These are phyloP conservation scores for Sclerotiophoma versabilis DNA, from an alignment of 2,329 filamentous ascomycete genomes.

Conservation along the genomic window DNA sequence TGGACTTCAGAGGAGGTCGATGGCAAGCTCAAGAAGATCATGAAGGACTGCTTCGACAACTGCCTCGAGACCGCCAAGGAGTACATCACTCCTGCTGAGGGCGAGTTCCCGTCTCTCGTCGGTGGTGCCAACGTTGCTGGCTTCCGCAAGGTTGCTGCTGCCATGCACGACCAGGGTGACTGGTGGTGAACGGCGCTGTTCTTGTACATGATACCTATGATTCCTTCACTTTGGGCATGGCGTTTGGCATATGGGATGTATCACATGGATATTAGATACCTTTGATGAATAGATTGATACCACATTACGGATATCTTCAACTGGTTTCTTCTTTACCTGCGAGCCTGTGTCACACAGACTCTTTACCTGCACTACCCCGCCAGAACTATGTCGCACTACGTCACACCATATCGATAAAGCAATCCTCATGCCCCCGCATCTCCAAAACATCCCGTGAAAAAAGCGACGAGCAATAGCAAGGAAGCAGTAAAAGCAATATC, in stretches of 20 bases:
- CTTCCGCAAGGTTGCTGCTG: slow-evolving; percentile 92
- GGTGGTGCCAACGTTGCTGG: slow-evolving; percentile 97
- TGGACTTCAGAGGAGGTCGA: slow-evolving; percentile 95
- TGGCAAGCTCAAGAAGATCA: slow-evolving; percentile 87
- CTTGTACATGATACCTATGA: slow-evolving; percentile 39
- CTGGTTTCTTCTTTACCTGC: no score
- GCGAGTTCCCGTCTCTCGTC: slow-evolving; percentile 86
- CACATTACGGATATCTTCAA: no score
- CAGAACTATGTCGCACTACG: background rate
- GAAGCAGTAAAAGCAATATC: slow-evolving; percentile 5
- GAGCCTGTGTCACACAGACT: no score
- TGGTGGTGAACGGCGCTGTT: slow-evolving; percentile 66
- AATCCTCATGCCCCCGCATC: slow-evolving; percentile 1
- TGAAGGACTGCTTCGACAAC: slow-evolving; percentile 92
- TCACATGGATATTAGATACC: slow-evolving; percentile 32
- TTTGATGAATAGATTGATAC: slow-evolving; percentile 25
- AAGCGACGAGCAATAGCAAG: background rate
- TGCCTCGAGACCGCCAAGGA: slow-evolving; percentile 88
- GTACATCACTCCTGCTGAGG: slow-evolving; percentile 80
- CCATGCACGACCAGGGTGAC: slow-evolving; percentile 96
- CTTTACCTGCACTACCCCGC: slow-evolving; percentile 5
- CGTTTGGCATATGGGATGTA: slow-evolving; percentile 24
- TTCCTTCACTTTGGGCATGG: slow-evolving; percentile 27
- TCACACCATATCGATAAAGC: background rate
- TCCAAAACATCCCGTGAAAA: background rate